Evolutionary conservation across 495 filamentous ascomycete species (phyloP).

Genomic region (Neurospora sp.): DNA sequence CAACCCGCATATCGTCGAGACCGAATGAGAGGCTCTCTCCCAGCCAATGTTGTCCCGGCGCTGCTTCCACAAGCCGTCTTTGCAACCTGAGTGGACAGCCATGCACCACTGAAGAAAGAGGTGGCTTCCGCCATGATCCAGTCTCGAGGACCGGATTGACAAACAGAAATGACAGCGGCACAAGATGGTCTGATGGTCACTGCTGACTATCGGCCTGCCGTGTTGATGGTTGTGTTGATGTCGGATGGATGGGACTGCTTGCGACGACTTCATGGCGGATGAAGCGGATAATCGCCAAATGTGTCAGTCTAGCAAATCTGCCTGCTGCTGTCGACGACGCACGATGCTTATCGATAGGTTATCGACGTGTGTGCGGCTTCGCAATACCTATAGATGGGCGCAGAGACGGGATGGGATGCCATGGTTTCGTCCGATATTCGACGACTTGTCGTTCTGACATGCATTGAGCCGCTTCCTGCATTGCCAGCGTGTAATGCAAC

Average conservation of each 20-base stretch:
- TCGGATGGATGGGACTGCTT: neutral
- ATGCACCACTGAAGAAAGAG: conserved; percentile 2
- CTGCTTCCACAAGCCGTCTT: neutral
- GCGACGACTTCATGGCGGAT: neutral
- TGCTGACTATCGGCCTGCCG: neutral
- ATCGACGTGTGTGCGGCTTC: neutral
- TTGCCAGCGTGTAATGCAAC: neutral
- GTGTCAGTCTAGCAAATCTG: neutral
- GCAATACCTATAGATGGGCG: neutral
- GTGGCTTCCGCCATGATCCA: neutral
- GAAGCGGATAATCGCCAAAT: neutral
- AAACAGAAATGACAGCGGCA: neutral
- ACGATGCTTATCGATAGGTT: neutral
- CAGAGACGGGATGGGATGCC: neutral
- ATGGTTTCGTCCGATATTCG: neutral
- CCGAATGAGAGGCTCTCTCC: neutral
- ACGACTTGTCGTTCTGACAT: neutral
- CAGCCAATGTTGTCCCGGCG: neutral
- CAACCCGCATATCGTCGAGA: neutral
- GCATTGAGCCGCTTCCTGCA: neutral
- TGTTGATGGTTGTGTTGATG: neutral
- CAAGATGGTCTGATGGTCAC: neutral
- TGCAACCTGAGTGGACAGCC: conserved; percentile 3
- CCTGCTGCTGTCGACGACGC: neutral
- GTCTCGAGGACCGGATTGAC: neutral